A percentile compares a stretch with the other conserved stretches of the same genome.
Evolutionary conservation across 306 rosid genomes (phyloP).

Genomic region (Medicago lupulina): DNA sequence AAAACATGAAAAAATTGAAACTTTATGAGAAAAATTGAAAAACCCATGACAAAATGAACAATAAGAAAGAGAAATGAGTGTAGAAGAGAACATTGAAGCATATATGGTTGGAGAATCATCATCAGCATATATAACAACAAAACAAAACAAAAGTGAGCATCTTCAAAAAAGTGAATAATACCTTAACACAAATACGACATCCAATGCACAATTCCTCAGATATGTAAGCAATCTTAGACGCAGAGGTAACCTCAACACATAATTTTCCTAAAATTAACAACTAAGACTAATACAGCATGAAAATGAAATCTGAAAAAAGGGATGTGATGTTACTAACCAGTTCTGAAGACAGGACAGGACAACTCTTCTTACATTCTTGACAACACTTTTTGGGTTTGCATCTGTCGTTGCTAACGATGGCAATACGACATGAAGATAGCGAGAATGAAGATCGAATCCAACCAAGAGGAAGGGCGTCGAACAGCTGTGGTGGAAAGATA

Average conservation of each 20-base stretch:
- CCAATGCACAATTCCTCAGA: slow-evolving; percentile 98
- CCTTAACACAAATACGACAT: slow-evolving; percentile 96
- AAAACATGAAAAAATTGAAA: slow-evolving; percentile 14
- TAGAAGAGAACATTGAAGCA: neutral
- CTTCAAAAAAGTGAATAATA: neutral
- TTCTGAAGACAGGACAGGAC: no score
- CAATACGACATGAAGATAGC: no score
- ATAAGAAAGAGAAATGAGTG: slow-evolving; percentile 2
- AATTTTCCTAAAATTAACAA: slow-evolving; percentile 17
- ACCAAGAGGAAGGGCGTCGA: no score
- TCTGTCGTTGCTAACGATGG: no score
- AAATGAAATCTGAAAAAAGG: no score
- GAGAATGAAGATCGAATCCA: no score
- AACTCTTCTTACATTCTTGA: no score
- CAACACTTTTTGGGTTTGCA: no score
- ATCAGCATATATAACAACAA: no score
- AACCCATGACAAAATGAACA: neutral
- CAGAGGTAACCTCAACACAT: slow-evolving; percentile 85
- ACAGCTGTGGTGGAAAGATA: no score
- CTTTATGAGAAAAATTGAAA: neutral
- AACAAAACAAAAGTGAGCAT: neutral
- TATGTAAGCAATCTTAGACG: slow-evolving; percentile 83
- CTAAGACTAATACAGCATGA: no score
- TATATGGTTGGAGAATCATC: slow-evolving; percentile 84
- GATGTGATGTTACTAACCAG: no score